Base-by-base conservation (phyloP, 1,284 basidiomycete genomes). In the Coniferiporia sulphurascens region DNA sequence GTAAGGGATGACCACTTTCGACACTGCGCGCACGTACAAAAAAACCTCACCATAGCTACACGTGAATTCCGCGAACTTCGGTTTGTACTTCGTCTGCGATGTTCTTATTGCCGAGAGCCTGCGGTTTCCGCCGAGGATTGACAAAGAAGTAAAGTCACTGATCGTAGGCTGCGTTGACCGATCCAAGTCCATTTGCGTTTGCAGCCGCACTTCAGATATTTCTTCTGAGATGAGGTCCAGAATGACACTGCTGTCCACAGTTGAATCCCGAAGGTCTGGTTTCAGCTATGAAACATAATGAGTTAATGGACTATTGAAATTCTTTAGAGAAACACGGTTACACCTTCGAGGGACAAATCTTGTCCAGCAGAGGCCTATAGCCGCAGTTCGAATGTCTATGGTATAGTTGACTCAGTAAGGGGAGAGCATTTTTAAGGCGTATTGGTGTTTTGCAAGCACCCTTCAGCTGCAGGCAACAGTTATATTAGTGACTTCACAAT, bases 221-320 rank as follows among this genome's bases (percentile, higher is more conserved):
- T 78, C 73, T 66, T 91, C 87, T 0, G 89, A 89, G 73, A 93
- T 84, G 68, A 88, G 75, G 73, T 89, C 87, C 83, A 91, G 64
- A 17, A 57, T 17, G 51, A 45, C 56, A 41, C 52, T 45, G 15
- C 46, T 49, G 41, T 51, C 55, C 38, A 27, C 41, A 32, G 50
- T 58, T 44, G 36, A 34, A 35, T 53, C 62, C 35, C 44, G 45
- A 50, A 51, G 50, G 15, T 53, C 51, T 27, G 55, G 46, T 32
- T 50, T 38, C 58, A 56, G 43, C 34, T 50, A 61, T 61, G 51
- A 48, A n/a, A 27, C 13, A 10, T 59, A 12, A 34, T 8, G 49
- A n/a, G 22, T 51, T 9, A 44, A 17, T 13, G 45, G 38, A 46
- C 43, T 38, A 21, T 21, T 17, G 35, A 57, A 41, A 48, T n/a